Evolutionary conservation across 306 rosid species (phyloP), one percentile per base, ranked within the genome.

Genomic region (Nissolia schottii): DNA sequence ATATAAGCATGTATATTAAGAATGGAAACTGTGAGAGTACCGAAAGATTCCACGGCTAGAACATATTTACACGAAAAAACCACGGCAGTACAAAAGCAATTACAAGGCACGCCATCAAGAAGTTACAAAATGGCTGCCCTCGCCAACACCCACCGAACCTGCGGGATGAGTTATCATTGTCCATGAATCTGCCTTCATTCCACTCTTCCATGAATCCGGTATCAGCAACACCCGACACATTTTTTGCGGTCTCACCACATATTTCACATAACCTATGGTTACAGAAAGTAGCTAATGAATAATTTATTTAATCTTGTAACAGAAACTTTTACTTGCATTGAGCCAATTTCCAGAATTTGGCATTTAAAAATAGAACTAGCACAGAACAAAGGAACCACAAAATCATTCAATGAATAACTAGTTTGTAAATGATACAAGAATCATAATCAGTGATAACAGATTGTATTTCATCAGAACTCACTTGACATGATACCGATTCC

Each of bases 51-150:
- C 55, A 54, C 71, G 50, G 61, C 85, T 87, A 94, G 90, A 91
- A 94, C 87, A 91, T 80, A 80, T 89, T 83, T 78, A 86, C 93
- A 75, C 88, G 97, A 55, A 91, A 88, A 83, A 91, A 89, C 99
- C 99, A 94, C 31, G 99, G 97, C 18, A 94, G 95, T 27, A 94
- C 96, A 74, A 94, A 94, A 54, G 99, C 95, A 70, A 94, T 85
- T 67, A 94, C 96, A 80, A 91, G 79, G 80, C 99, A 94, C 6
- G 96, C 96, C 97, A 94, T 91, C 81, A 94, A 85, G 89, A 94
- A 94, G 86, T 94, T 94, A 81, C 99, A 94, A 75, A 94, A 91
- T 25, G 97, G 92, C 67, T 94, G 99, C 81, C 93, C 91, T 40
- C 93, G 87, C 93, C 90, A 89, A 75, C 96, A 89, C 68, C 88